phyloP scores from a whole-genome alignment of 2,329 filamentous ascomycete species.

The Escovopsis sp. region DNA sequence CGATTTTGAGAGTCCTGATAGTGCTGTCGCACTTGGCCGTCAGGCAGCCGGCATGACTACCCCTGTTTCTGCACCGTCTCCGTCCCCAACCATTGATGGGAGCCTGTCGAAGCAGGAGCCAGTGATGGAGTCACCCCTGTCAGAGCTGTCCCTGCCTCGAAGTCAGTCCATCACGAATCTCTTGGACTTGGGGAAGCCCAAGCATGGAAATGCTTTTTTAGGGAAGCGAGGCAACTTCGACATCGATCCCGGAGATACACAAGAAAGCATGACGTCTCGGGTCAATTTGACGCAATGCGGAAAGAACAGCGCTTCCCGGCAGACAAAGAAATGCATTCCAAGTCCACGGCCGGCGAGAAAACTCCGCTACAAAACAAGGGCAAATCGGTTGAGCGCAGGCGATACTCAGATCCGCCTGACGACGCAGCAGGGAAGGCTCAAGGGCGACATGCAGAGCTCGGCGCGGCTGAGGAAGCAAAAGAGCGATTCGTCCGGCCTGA shows the following conservation, averaged over 20 bases:
- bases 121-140: no score
- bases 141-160: no score
- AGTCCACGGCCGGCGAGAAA: not conserved
- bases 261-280: not conserved
- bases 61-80: not conserved
- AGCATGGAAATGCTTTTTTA: conserved; percentile 21
- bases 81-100: no score
- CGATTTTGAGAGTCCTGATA: conserved; percentile 11
- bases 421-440: not conserved
- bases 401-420: not conserved
- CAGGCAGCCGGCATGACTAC: not conserved
- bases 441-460: not conserved
- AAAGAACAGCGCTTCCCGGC: not conserved
- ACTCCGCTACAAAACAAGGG: not conserved
- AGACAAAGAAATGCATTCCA: not conserved
- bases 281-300: not conserved
- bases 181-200: not conserved
- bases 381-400: not conserved
- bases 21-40: not conserved
- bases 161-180: no score
- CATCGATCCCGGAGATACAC: conserved; percentile 5
- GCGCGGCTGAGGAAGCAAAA: not conserved
- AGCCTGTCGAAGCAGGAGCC: no score
- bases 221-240: conserved; percentile 9
- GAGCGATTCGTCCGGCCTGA: not conserved